These are phyloP conservation scores for Pestalotiopsis sp. DNA, from an alignment of 2,329 filamentous ascomycete species.

Conservation along the genomic window DNA sequence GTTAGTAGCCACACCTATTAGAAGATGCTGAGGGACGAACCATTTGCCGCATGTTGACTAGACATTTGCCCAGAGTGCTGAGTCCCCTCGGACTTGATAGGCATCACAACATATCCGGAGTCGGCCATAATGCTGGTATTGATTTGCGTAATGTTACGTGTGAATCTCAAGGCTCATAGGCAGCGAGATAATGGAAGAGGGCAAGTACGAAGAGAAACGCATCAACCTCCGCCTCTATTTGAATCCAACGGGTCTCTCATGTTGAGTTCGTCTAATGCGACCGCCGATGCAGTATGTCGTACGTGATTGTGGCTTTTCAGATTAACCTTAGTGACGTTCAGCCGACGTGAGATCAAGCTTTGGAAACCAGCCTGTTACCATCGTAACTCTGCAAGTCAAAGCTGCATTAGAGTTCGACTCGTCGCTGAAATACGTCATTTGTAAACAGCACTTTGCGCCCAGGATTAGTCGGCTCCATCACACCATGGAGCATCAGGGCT, in stretches of 20 bases:
- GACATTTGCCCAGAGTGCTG: neutral
- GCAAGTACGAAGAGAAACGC: neutral
- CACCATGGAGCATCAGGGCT: neutral
- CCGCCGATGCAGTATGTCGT: neutral
- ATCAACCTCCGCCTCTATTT: neutral
- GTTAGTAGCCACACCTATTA: neutral
- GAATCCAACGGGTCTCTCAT: neutral
- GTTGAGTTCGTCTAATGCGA: neutral
- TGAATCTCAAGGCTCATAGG: neutral
- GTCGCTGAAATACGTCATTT: neutral
- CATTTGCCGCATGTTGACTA: neutral
- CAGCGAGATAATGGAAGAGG: too few relatives aligned
- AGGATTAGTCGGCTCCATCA: neutral
- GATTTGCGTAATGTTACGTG: neutral
- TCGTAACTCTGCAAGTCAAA: neutral
- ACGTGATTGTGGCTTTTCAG: neutral
- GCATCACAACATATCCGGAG: neutral
- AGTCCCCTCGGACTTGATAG: neutral
- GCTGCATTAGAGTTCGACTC: neutral
- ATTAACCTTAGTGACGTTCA: neutral
- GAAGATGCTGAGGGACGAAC: neutral
- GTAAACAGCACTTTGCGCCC: neutral
- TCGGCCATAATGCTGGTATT: neutral
- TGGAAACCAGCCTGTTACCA: neutral
- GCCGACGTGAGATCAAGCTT: neutral